Evolutionary conservation across 2,329 filamentous ascomycete genomes (phyloP), one percentile per base, ranked within the genome.

Genomic region (Biscogniauxia mediterranea): DNA sequence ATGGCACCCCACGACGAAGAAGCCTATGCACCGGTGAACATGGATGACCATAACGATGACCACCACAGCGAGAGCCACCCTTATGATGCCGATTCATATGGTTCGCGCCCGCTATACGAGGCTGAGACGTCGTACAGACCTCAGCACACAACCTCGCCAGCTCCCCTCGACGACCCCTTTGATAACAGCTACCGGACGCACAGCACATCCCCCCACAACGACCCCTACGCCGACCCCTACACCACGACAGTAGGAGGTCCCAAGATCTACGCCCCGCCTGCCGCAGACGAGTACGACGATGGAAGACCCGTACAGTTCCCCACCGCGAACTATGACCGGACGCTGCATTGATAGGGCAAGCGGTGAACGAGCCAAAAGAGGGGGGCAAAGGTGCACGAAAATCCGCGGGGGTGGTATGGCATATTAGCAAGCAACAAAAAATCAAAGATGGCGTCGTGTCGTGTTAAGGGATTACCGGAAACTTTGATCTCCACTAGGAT

Each of bases 1-100:
- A 87, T 86, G 74, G 85, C 84, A 15, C 85, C 85, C n/a, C 83
- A 87, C 70, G 85, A 86, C 68, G 86, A 89, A 65, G 86, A 89
- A 70, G 82, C 84, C 52, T 89, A 89, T 69, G 84, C 86, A 56
- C 84, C 84, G 15, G 81, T 89, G 63, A 81, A 86, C 73, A 78
- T 80, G 75, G 79, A 84, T 60, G 82, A 86, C 68, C 79, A 85
- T 63, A 74, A 77, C 59, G 78, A 83, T 58, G 72, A 78, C 66
- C 73, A 76, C 63, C 71, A 74, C 65, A 72, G 75, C 64, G 68
- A 74, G 53, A 58, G 59, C 38, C 57, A 51, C 54, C 70, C 71
- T 28, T 75, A 74, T 61, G 74, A 71, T 59, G 62, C 72, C 42
- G 75, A 74, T 66, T 72, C 69, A 50, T 74, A 71, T 64, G 68